Evolutionary conservation across 495 filamentous ascomycete species (phyloP).

Genomic region (Aspergillus panamensis): DNA sequence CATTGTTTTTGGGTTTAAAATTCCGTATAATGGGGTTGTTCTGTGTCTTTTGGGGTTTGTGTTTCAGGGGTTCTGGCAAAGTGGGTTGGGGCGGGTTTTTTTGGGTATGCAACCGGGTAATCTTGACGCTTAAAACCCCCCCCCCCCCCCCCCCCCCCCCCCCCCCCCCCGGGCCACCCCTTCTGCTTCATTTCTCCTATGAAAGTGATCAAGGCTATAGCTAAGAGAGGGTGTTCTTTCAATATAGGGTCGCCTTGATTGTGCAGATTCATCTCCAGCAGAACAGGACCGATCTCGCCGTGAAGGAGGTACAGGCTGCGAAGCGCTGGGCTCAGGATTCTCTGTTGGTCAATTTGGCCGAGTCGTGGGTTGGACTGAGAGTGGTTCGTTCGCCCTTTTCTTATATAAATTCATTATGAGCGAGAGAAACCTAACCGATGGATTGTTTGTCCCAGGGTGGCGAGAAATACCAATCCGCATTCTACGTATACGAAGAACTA

Average conservation of each 20-base stretch:
- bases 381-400: constrained; percentile 54
- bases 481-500: constrained; percentile 97
- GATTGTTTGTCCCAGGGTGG: constrained; percentile 59
- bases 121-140: no score
- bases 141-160: no score
- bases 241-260: constrained; percentile 60
- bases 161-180: background rate
- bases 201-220: background rate
- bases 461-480: constrained; percentile 93
- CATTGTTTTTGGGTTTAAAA: no score
- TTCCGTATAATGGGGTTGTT: no score
- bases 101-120: no score
- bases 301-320: constrained; percentile 85
- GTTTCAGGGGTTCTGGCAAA: no score
- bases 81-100: no score
- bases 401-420: background rate
- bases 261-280: constrained; percentile 89
- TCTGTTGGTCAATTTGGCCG: constrained; percentile 87
- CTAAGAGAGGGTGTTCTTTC: constrained; percentile 6
- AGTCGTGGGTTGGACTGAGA: constrained; percentile 90
- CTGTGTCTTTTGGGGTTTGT: no score
- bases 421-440: constrained; percentile 1
- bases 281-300: constrained; percentile 83
- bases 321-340: constrained; percentile 95
- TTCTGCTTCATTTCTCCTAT: background rate